Base-by-base conservation (phyloP, 345 rosid genomes). In the Lagerstroemia speciosa region DNA sequence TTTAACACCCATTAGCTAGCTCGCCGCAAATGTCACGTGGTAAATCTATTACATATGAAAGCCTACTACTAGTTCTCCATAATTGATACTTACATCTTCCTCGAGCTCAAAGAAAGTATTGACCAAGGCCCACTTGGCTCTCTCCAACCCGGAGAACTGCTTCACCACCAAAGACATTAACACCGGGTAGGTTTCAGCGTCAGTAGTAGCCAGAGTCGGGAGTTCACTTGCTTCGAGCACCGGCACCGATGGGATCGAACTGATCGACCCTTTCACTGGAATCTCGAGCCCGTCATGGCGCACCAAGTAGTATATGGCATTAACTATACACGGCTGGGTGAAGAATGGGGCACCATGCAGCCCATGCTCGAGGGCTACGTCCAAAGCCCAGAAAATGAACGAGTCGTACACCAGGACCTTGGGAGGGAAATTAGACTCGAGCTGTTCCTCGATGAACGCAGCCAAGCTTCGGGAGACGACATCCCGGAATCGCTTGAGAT, bases 41-140 rank as follows among this genome's bases (percentile, higher is more conserved):
- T n/a, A n/a, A n/a, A n/a, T n/a, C n/a, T n/a, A n/a, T n/a, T n/a
- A n/a, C n/a, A n/a, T n/a, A n/a, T n/a, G n/a, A n/a, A n/a, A n/a
- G n/a, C n/a, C n/a, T n/a, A n/a, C n/a, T n/a, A n/a, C n/a, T n/a
- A n/a, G n/a, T n/a, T n/a, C n/a, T n/a, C n/a, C n/a, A n/a, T n/a
- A n/a, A n/a, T n/a, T n/a, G n/a, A n/a, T n/a, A n/a, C n/a, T n/a
- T 79, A 84, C 86, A 83, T 90, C 78, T 22, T 74, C 74, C 72
- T 90, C 85, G 68, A 83, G 74, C 43, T 68, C 73, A 66, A 71
- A 70, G 71, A 86, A 82, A 68, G 87, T 66, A 70, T 86, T 85
- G 67, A 80, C 77, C 38, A 86, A 73, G 50, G 82, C 65, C 73
- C 75, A 77, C 67, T 67, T 79, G 43, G 83, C 84, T 66, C 58